Evolutionary conservation across 2,329 filamentous ascomycete genomes (phyloP).

Genomic region (Hymenoscyphus repandus): DNA sequence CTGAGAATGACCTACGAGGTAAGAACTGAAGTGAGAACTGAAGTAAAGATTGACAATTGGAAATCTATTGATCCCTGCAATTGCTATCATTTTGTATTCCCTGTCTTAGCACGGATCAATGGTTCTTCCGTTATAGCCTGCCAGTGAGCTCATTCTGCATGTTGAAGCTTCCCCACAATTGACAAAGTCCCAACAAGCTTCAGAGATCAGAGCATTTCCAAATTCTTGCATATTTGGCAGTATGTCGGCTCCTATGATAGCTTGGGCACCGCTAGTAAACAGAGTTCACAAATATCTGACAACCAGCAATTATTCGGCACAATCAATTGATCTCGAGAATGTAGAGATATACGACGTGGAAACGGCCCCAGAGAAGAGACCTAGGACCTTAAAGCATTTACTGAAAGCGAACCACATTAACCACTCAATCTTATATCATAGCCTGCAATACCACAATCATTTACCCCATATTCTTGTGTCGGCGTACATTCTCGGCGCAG

Average conservation of each 20-base stretch:
- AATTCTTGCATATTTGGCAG: slow-evolving; percentile 6
- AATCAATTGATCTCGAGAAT: slow-evolving; percentile 53
- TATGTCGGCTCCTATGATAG: slow-evolving; percentile 38
- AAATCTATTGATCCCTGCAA: no score
- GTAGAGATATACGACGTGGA: slow-evolving; percentile 77
- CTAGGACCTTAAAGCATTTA: slow-evolving; percentile 82
- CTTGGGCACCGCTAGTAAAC: slow-evolving; percentile 39
- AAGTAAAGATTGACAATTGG: no score
- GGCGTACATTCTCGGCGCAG: slow-evolving; percentile 78
- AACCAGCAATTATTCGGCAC: slow-evolving; percentile 26
- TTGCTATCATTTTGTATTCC: no score
- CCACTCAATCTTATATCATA: slow-evolving; percentile 74
- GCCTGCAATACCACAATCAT: slow-evolving; percentile 76
- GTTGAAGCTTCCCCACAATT: slow-evolving; percentile 16
- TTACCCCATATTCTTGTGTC: slow-evolving; percentile 76
- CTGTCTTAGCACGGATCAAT: no score
- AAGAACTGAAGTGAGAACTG: no score
- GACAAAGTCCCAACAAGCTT: slow-evolving; percentile 17
- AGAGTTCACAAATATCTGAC: slow-evolving; percentile 33
- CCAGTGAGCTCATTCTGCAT: slow-evolving; percentile 5
- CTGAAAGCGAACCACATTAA: slow-evolving; percentile 89
- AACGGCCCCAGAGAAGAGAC: slow-evolving; percentile 69
- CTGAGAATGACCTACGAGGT: no score
- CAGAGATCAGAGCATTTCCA: slow-evolving; percentile 14
- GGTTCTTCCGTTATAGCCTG: no score